Base-by-base conservation (phyloP, 1,284 basidiomycete genomes). In the Cryptococcus hybrid region DNA sequence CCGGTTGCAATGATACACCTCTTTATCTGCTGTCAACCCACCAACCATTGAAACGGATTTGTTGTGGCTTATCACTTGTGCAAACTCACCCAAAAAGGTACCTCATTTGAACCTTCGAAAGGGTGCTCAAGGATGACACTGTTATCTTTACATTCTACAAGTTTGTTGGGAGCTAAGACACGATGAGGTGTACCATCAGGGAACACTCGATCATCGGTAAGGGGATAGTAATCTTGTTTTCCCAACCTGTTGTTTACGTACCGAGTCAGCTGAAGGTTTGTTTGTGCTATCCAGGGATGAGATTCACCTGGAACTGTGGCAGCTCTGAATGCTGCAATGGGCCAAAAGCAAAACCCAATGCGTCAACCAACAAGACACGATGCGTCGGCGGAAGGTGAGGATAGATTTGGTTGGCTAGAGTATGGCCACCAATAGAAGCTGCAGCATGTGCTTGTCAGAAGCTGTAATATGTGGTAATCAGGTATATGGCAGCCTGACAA, bases 301-400 rank as follows among this genome's bases (percentile, higher is more conserved):
- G 11, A 64, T 64, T 51, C 39, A 59, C 75, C 74, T 18, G 79
- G 75, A 3, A 72, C 65, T 39, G 80, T 78, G 8, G 74, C 52
- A 2, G 75, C 78, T 47, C 80, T 66, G 11, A 80, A 67, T 11
- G 68, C 63, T 2, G 68, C 70, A 38, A 78, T 66, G 1, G 73
- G 63, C 66, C 70, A 78, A 44, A 77, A 0, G 69, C 65, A 37
- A 67, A 75, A 5, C 67, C 69, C 36, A 67, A 62, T 8, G 74
- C 68, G 52, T 80, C 80, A 54, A 81, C 72, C 2, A 81, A 62
- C 5, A 81, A 64, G 52, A 81, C 62, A 2, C 79, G 71, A 56
- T 80, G 73, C 6, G 69, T 66, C 1, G 56, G n/a, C 0, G 79
- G 76, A 2, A 81, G 57, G 44, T 62, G 65, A 36, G 66, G 54